Conservation (phyloP, 768 basidiomycete genomes). For the Panellus pusillus region DNA sequence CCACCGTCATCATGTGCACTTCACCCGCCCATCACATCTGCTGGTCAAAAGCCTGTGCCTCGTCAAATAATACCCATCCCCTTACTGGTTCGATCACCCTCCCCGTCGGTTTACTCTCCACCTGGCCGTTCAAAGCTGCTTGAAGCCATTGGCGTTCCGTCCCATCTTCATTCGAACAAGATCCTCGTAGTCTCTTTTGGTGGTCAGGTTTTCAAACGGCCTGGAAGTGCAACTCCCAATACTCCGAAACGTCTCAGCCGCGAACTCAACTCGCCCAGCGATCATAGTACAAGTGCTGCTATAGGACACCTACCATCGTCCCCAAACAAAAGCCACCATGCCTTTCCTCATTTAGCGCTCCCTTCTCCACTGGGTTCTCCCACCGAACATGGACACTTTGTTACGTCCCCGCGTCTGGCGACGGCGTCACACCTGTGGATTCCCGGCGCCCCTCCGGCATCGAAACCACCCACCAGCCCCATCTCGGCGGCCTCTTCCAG, state of each 20-base stretch:
- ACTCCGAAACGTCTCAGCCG: conserved; percentile 14
- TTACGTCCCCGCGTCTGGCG: conserved; percentile 37
- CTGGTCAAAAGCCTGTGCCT: conserved; percentile 24
- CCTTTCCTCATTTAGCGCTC: conserved; percentile 10
- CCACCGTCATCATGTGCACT: conserved; percentile 32
- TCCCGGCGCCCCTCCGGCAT: conserved; percentile 56
- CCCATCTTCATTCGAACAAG: conserved; percentile 49
- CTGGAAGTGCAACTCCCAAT: conserved; percentile 40
- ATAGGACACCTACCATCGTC: too few species aligned
- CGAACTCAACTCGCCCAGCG: background rate
- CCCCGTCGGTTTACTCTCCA: conserved; percentile 46
- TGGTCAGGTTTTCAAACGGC: conserved; percentile 68
- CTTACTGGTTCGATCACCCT: conserved; percentile 68
- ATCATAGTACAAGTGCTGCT: background rate
- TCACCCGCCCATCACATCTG: conserved; percentile 42
- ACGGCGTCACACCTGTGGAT: conserved; percentile 58
- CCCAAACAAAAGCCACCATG: background rate
- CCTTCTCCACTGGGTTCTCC: conserved; percentile 2
- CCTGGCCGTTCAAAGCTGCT: conserved; percentile 58
- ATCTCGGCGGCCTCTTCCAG: background rate
- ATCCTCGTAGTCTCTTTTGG: conserved; percentile 81
- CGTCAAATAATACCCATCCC: conserved; percentile 54
- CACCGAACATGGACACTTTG: conserved; percentile 11
- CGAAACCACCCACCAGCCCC: conserved; percentile 32
- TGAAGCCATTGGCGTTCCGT: conserved; percentile 57